Percentiles rank a stretch among this genome's conserved stretches.
Conservation (phyloP, 768 basidiomycete genomes). For the Dacryopinax spathularia region DNA sequence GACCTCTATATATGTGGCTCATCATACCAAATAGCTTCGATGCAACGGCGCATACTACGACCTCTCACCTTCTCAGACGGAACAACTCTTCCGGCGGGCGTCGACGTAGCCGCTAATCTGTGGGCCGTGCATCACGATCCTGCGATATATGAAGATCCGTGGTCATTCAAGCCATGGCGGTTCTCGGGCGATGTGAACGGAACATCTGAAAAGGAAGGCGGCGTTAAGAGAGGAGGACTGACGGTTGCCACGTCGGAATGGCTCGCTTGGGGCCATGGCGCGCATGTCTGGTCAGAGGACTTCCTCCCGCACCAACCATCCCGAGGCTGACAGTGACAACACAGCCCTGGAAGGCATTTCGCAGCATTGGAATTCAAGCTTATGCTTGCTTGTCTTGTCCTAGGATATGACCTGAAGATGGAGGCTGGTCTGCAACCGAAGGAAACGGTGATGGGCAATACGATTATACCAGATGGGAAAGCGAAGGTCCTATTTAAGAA, state of each 20-base stretch:
- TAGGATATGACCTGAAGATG: slow-evolving; percentile 31
- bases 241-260: background rate
- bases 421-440: slow-evolving; percentile 25
- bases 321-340: background rate
- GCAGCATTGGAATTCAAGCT: slow-evolving; percentile 34
- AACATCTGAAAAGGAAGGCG: background rate
- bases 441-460: slow-evolving; percentile 20
- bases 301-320: background rate
- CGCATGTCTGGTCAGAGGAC: background rate
- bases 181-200: background rate
- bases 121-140: slow-evolving; percentile 27
- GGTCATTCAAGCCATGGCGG: slow-evolving; percentile 15
- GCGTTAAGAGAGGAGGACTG: background rate
- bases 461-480: slow-evolving; percentile 22
- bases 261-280: background rate
- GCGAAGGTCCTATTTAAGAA: slow-evolving; percentile 13
- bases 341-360: slow-evolving; percentile 34
- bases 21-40: background rate
- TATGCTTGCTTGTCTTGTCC: slow-evolving; percentile 30
- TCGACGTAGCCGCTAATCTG: slow-evolving; percentile 22
- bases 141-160: slow-evolving; percentile 24
- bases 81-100: slow-evolving; percentile 28
- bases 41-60: background rate
- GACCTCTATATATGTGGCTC: background rate
- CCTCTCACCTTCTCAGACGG: slow-evolving; percentile 29